Percentiles rank a stretch among this genome's conserved stretches.
Conservation (phyloP, 495 filamentous ascomycete genomes). For the Cercophora sp. region DNA sequence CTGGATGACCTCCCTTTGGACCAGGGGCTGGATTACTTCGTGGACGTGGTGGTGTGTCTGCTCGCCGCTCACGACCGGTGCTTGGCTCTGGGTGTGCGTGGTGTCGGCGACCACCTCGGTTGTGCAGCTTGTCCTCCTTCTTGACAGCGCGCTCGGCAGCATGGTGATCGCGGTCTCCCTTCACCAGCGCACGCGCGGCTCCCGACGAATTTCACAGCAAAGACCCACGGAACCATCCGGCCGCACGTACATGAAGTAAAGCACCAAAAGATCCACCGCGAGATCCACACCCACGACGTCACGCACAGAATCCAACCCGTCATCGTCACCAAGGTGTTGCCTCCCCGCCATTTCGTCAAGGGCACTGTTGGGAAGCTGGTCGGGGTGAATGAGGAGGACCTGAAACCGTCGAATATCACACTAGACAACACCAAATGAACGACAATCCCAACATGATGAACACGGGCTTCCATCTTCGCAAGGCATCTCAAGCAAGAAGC, state of each 20-base stretch:
- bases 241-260: conserved; percentile 43
- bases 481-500: too few relatives aligned
- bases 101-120: conserved; percentile 43
- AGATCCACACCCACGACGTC: conserved; percentile 54
- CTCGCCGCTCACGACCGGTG: conserved; percentile 52
- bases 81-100: conserved; percentile 42
- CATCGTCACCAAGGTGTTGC: conserved; percentile 40
- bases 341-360: conserved; percentile 22
- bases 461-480: too few relatives aligned
- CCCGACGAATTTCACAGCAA: too few relatives aligned
- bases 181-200: conserved; percentile 46
- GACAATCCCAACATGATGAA: too few relatives aligned
- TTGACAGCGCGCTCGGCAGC: conserved; percentile 40
- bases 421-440: too few relatives aligned
- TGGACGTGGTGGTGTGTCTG: conserved; percentile 49
- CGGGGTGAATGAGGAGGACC: too few relatives aligned
- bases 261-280: conserved; percentile 49
- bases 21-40: conserved; percentile 61
- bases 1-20: conserved; percentile 63
- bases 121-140: conserved; percentile 50
- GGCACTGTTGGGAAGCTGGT: too few relatives aligned
- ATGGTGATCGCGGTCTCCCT: conserved; percentile 51
- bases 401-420: too few relatives aligned
- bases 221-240: conserved; percentile 52
- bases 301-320: conserved; percentile 52